Evolutionary conservation across 1,284 basidiomycete species (phyloP).

Genomic region (Rhodotorula mucilaginosa): DNA sequence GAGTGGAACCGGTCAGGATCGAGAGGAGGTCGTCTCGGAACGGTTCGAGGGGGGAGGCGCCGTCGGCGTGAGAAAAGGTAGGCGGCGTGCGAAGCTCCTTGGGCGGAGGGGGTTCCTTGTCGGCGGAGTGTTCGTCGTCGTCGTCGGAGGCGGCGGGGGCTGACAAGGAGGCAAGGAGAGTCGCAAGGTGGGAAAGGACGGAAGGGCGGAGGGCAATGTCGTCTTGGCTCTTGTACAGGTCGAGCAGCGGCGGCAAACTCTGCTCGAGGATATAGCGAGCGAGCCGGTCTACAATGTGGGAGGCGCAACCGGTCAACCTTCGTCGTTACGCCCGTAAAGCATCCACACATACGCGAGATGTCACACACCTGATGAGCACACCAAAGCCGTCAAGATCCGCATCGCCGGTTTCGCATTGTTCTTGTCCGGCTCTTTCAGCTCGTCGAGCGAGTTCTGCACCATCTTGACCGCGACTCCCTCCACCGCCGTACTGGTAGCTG

Average conservation of each 20-base stretch:
- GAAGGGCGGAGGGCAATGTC: constrained; percentile 72
- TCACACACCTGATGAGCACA: constrained; percentile 45
- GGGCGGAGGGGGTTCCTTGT: constrained; percentile 8
- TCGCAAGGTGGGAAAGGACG: constrained; percentile 54
- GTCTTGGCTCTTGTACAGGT: constrained; percentile 71
- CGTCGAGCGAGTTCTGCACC: constrained; percentile 72
- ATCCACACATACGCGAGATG: neutral
- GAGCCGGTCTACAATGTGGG: constrained; percentile 59
- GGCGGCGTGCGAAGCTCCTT: constrained; percentile 17
- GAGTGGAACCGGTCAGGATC: constrained; percentile 57
- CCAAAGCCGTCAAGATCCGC: constrained; percentile 71
- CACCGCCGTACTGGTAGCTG: constrained; percentile 46
- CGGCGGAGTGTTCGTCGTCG: neutral
- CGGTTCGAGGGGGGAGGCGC: constrained; percentile 57
- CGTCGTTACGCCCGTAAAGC: neutral
- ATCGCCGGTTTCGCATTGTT: constrained; percentile 79
- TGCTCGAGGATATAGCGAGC: constrained; percentile 66
- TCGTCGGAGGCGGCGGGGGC: constrained; percentile 46
- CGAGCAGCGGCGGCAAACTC: constrained; percentile 68
- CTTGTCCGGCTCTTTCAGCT: constrained; percentile 84
- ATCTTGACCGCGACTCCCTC: constrained; percentile 67
- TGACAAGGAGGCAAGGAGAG: constrained; percentile 31
- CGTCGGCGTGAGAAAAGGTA: constrained; percentile 11
- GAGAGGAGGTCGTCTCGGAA: constrained; percentile 75
- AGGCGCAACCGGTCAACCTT: constrained; percentile 3